phyloP scores from a whole-genome alignment of 352 stramenopile genomes.

The Phytopythium aichiense region DNA sequence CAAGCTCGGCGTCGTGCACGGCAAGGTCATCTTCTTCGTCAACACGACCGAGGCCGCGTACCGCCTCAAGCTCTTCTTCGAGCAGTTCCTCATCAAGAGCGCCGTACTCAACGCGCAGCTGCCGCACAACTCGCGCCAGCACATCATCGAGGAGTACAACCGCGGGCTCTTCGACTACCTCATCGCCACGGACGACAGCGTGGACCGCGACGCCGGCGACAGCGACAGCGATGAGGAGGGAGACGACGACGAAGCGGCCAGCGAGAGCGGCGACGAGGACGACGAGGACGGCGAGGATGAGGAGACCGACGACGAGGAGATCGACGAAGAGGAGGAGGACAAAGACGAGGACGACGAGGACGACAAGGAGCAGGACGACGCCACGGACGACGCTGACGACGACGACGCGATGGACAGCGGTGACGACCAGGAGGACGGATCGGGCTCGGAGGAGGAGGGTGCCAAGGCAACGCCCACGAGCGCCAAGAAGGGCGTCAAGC shows the following conservation, averaged over 20 bases:
- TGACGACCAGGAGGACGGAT: slow-evolving; percentile 17
- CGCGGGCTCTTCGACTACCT: slow-evolving; percentile 98
- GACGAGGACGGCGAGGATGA: slow-evolving; percentile 43
- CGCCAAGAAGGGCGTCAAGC: slow-evolving; percentile 47
- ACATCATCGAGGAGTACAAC: slow-evolving; percentile 96
- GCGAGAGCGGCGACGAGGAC: slow-evolving; percentile 29
- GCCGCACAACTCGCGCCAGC: slow-evolving; percentile 95
- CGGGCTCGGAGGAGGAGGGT: slow-evolving; percentile 32
- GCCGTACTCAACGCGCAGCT: slow-evolving; percentile 99
- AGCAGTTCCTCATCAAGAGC: slow-evolving; percentile 98
- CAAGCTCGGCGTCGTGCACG: slow-evolving; percentile 96
- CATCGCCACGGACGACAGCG: slow-evolving; percentile 97
- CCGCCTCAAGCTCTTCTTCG: slow-evolving; percentile 98
- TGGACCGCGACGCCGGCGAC: slow-evolving; percentile 81
- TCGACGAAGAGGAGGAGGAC: slow-evolving; percentile 41
- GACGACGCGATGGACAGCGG: slow-evolving; percentile 60
- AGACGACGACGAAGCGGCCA: slow-evolving; percentile 56
- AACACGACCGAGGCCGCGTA: slow-evolving; percentile 95
- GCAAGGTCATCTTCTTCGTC: slow-evolving; percentile 99
- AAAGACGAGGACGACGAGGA: slow-evolving; percentile 34
- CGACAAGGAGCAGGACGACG: slow-evolving; percentile 31
- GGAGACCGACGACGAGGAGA: slow-evolving; percentile 31
- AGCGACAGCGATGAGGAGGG: slow-evolving; percentile 66
- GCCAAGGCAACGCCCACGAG: slow-evolving; percentile 9
- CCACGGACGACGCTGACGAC: slow-evolving; percentile 71